These are phyloP conservation scores for Lactuca sativa DNA, from an alignment of 129 eudicot genomes.

Conservation along the genomic window DNA sequence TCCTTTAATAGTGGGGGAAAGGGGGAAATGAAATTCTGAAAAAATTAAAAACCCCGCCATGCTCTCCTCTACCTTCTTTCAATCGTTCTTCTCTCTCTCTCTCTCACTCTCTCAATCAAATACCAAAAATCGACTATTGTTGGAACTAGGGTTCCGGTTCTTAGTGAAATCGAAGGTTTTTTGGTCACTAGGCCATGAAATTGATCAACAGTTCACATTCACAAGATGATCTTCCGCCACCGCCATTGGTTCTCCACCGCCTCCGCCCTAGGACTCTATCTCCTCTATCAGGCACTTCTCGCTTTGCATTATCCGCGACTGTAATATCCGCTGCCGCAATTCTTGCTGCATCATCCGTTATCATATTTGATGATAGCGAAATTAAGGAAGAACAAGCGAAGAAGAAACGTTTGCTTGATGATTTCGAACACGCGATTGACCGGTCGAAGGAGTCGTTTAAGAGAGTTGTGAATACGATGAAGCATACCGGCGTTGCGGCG, in stretches of 20 bases:
- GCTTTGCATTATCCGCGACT: slow-evolving; percentile 47
- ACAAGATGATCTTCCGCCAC: slow-evolving; percentile 31
- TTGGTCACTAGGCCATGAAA: too few species aligned
- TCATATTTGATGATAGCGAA: slow-evolving; percentile 14
- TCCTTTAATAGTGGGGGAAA: too few species aligned
- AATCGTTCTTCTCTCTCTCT: too few species aligned
- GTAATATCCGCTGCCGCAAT: slow-evolving; percentile 34
- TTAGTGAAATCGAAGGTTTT: too few species aligned
- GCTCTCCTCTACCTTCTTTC: too few species aligned
- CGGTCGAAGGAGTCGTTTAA: slow-evolving; percentile 52
- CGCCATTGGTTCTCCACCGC: slow-evolving; percentile 32
- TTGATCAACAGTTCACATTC: slow-evolving; percentile 35
- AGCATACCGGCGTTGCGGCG: slow-evolving; percentile 75
- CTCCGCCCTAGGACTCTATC: slow-evolving; percentile 18
- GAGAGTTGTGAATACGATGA: slow-evolving; percentile 52
- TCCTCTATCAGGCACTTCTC: slow-evolving; percentile 16
- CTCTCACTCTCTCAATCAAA: too few species aligned
- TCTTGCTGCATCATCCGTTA: slow-evolving; percentile 30
- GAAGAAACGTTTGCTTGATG: slow-evolving; percentile 23
- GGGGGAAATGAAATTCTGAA: too few species aligned
- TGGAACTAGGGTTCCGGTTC: too few species aligned
- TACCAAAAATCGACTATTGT: too few species aligned
- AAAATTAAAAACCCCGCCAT: too few species aligned
- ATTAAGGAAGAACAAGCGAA: not conserved
- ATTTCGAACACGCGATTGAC: slow-evolving; percentile 38